Conservation (phyloP, 2,329 filamentous ascomycete genomes). For the Fusarium robinianum region DNA sequence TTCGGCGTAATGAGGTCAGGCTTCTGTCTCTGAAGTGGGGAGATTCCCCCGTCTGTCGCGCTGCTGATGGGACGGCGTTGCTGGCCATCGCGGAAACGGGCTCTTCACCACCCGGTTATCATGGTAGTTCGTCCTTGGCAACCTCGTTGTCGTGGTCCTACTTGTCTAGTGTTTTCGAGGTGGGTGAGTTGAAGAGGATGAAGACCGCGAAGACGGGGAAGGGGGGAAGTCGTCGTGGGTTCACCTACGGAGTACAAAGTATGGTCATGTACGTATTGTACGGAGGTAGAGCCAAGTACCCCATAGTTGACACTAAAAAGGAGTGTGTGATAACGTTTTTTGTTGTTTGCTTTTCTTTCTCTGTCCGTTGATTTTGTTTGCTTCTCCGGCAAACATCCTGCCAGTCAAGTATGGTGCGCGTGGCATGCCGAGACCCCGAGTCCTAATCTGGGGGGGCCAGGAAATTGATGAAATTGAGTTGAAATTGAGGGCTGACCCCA, state of each 20-base stretch:
- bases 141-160: background rate
- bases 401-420: slow-evolving; percentile 19
- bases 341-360: slow-evolving; percentile 4
- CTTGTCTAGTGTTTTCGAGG: too few species aligned
- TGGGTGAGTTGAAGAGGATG: too few species aligned
- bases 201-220: too few species aligned
- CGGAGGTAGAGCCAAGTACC: too few species aligned
- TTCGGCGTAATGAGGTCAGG: slow-evolving; percentile 4
- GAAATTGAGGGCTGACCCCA: slow-evolving; percentile 32
- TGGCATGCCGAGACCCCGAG: slow-evolving; percentile 29
- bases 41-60: background rate
- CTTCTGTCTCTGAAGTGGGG: slow-evolving; percentile 13
- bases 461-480: too few species aligned
- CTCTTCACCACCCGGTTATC: slow-evolving; percentile 1
- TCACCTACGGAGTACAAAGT: too few species aligned
- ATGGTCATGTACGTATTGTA: too few species aligned
- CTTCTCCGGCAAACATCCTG: slow-evolving; percentile 25
- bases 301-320: too few species aligned
- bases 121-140: background rate
- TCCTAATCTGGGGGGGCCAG: slow-evolving; percentile 25
- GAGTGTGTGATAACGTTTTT: too few species aligned
- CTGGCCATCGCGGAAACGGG: slow-evolving; percentile 1
- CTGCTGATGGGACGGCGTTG: slow-evolving; percentile 1
- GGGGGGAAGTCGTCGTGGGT: too few species aligned
- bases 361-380: too few species aligned